Base-by-base conservation (phyloP, 495 filamentous ascomycete species). In the Collariella sp. region DNA sequence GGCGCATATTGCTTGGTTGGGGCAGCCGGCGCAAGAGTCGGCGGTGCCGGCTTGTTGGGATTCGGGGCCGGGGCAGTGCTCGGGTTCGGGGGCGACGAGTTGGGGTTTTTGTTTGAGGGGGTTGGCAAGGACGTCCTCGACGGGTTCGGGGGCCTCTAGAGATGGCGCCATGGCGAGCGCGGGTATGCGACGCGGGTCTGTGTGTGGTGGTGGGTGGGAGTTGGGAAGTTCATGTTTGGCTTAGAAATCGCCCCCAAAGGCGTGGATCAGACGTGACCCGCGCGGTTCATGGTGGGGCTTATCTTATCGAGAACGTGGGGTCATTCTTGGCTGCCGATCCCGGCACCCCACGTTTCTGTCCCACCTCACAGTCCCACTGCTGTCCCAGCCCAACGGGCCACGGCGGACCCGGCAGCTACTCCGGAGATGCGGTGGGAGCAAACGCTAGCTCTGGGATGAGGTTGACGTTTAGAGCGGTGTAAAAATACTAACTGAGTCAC, bases 41-140 rank as follows among this genome's bases (percentile, higher is more conserved):
- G 82, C 84, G 72, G 85, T 79, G 50, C 93, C 93, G 34, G 93
- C 93, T 61, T 82, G 69, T 57, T 88, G 77, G 23, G 88, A 93
- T 71, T 95, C 89, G 34, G 93, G 93, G 2, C 93, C 93, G 29
- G 94, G 94, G 63, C 93, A 98, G 77, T 97, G 90, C 69, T 96
- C 88, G 63, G 93, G 93, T 62, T 96, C 90, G 34, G 91, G 93
- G 20, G 93, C 93, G 52, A 96, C 84, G 48, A 96, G 86, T 46
- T 87, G 77, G 7, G 91, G 89, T 12, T 82, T 79, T 36, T 76
- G 71, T 65, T 87, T 85, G 47, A 87, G 76, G 5, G 85, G 81
- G 51, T 85, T 81, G 44, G 81, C 71, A 55, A 93, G 74, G 56
- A 80, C 76, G 50, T 85, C 83, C 55, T 83, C 74, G 56, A 82